phyloP scores from a whole-genome alignment of 1,139 yeast species.

The Pichia inconspicua region DNA sequence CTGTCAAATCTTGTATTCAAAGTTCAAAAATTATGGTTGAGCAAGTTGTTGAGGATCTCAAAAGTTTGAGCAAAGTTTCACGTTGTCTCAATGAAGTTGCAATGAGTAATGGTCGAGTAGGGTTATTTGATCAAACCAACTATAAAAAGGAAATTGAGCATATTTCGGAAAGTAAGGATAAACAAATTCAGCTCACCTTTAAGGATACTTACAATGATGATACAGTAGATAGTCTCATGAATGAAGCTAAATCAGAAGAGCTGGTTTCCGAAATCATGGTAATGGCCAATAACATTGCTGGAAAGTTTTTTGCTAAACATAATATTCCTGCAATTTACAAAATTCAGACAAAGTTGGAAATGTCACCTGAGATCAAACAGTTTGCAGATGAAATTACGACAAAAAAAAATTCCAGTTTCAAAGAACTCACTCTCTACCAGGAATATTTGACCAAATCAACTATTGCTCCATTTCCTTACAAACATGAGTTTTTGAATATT shows the following conservation, averaged over 20 bases:
- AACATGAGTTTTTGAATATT: slow-evolving; percentile 63
- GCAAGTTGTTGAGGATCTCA: slow-evolving; percentile 29
- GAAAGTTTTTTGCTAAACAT: slow-evolving; percentile 39
- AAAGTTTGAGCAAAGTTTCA: slow-evolving; percentile 30
- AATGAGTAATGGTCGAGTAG: slow-evolving; percentile 18
- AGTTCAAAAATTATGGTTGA: slow-evolving; percentile 5
- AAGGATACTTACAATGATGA: slow-evolving; percentile 16
- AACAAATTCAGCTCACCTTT: slow-evolving; percentile 18
- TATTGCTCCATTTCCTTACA: slow-evolving; percentile 33
- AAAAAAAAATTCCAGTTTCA: slow-evolving; percentile 21
- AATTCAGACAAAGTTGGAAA: slow-evolving; percentile 35
- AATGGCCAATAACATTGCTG: slow-evolving; percentile 59
- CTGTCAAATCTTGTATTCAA: slow-evolving; percentile 8
- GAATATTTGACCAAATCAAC: slow-evolving; percentile 35
- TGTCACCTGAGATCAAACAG: slow-evolving; percentile 15
- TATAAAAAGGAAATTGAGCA: slow-evolving; percentile 19
- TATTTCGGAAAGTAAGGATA: slow-evolving; percentile 20
- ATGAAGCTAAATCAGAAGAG: slow-evolving; percentile 33
- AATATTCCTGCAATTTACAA: slow-evolving; percentile 54
- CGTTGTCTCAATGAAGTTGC: slow-evolving; percentile 29
- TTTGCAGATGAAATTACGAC: slow-evolving; percentile 23
- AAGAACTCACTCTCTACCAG: slow-evolving; percentile 22
- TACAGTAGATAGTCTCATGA: slow-evolving; percentile 4
- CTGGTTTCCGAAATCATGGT: slow-evolving; percentile 83
- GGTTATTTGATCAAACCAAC: slow-evolving; percentile 17